These are phyloP conservation scores for Tolypocladium ophioglossoides DNA, from an alignment of 2,329 filamentous ascomycete genomes.

Conservation along the genomic window DNA sequence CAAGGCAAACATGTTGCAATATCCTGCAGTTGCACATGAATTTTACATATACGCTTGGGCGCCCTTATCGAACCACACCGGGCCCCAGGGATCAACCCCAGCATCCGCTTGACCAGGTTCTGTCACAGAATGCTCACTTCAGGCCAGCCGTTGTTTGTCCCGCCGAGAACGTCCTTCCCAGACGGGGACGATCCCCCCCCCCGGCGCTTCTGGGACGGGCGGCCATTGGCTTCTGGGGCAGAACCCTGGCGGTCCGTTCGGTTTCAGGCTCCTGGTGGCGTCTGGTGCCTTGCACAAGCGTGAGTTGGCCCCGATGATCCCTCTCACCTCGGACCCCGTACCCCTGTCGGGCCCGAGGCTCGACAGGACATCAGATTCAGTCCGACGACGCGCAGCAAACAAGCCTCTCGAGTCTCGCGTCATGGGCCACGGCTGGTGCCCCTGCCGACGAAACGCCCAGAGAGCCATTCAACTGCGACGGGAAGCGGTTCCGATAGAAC, in stretches of 20 bases:
- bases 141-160: neutral
- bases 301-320: neutral
- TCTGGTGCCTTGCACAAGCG: conserved; percentile 1
- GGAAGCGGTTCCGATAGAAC: neutral
- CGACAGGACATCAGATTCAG: neutral
- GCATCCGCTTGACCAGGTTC: too few relatives aligned
- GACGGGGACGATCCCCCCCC: too few relatives aligned
- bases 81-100: neutral
- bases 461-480: neutral
- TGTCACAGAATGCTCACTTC: too few relatives aligned
- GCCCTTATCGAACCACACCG: neutral
- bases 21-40: too few relatives aligned
- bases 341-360: neutral
- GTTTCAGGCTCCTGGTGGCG: neutral
- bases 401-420: neutral
- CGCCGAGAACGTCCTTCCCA: neutral
- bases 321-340: neutral
- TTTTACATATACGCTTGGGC: neutral
- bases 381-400: neutral
- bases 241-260: neutral
- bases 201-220: neutral
- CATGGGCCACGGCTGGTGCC: too few relatives aligned
- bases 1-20: neutral
- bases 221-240: neutral
- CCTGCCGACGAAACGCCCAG: neutral